phyloP scores from a whole-genome alignment of 2,329 filamentous ascomycete species.

The Colletotrichum lindemuthianum region DNA sequence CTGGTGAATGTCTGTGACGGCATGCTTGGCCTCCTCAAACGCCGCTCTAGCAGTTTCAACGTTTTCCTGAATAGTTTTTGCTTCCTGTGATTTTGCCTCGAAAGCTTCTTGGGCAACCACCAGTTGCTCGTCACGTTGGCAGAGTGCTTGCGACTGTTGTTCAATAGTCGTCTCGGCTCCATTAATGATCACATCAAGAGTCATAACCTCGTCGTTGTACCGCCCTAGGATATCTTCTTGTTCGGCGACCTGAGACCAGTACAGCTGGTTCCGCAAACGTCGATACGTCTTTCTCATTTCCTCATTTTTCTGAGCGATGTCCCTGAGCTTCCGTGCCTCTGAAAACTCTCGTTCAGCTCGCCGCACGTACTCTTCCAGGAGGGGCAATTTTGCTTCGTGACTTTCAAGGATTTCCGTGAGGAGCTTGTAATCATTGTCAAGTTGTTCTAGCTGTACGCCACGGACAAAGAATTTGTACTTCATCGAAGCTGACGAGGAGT shows the following conservation, averaged over 20 bases:
- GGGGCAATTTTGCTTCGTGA: slow-evolving; percentile 71
- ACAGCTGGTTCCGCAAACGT: slow-evolving; percentile 72
- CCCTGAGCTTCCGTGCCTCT: slow-evolving; percentile 39
- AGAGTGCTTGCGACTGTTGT: slow-evolving; percentile 51
- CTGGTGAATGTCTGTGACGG: slow-evolving; percentile 66
- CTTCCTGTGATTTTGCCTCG: slow-evolving; percentile 15
- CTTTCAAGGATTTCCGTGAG: slow-evolving; percentile 82
- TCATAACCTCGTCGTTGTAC: slow-evolving; percentile 40
- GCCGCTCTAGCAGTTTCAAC: slow-evolving; percentile 42
- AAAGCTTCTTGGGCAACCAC: slow-evolving; percentile 6
- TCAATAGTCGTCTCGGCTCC: slow-evolving; percentile 55
- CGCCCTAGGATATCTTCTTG: slow-evolving; percentile 68
- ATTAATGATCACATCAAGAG: slow-evolving; percentile 48
- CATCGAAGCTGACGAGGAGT: slow-evolving; percentile 79
- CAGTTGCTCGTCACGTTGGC: slow-evolving; percentile 27
- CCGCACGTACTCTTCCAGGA: slow-evolving; percentile 71
- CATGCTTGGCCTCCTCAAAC: slow-evolving; percentile 62
- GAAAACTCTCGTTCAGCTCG: slow-evolving; percentile 64
- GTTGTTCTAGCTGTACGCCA: slow-evolving; percentile 90
- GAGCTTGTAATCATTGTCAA: slow-evolving; percentile 90
- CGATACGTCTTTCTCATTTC: slow-evolving; percentile 65
- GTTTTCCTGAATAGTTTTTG: slow-evolving; percentile 5
- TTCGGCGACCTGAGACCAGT: slow-evolving; percentile 88
- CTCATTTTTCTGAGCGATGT: slow-evolving; percentile 49
- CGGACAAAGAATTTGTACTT: slow-evolving; percentile 98